These are phyloP conservation scores for Geotrichum candidum DNA, from an alignment of 1,139 yeast species.

Conservation along the genomic window DNA sequence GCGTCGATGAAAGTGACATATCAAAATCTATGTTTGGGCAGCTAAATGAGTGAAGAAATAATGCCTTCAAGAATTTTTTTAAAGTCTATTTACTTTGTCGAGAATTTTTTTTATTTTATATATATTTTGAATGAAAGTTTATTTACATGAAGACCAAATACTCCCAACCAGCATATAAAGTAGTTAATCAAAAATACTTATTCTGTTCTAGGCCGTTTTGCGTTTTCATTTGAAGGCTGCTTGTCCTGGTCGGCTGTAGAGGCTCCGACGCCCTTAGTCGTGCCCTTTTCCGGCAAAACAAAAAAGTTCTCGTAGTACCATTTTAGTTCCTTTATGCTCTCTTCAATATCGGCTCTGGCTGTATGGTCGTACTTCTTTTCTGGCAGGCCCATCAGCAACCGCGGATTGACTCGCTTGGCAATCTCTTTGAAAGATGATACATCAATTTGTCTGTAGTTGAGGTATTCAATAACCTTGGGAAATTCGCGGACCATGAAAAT, in stretches of 20 bases:
- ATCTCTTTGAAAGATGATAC: slow-evolving; percentile 81
- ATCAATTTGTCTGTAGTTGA: slow-evolving; percentile 83
- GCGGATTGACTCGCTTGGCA: slow-evolving; percentile 69
- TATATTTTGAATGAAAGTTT: too few relatives aligned
- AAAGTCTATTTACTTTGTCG: too few relatives aligned
- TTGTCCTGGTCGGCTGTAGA: background rate
- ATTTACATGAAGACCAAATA: too few relatives aligned
- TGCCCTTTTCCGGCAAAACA: slow-evolving; percentile 18
- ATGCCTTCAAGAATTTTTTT: too few relatives aligned
- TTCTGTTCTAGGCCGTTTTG: background rate
- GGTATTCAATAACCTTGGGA: slow-evolving; percentile 55
- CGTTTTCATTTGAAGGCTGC: background rate
- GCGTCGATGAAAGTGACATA: too few relatives aligned
- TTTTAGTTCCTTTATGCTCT: slow-evolving; percentile 74
- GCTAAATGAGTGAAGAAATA: too few relatives aligned
- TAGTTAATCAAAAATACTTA: background rate
- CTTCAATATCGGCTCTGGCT: slow-evolving; percentile 80
- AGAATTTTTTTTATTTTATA: too few relatives aligned
- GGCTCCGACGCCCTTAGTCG: background rate
- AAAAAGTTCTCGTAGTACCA: slow-evolving; percentile 68
- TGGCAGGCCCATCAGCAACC: slow-evolving; percentile 53
- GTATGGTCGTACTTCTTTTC: slow-evolving; percentile 68
- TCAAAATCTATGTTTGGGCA: too few relatives aligned
- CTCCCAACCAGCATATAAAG: background rate
- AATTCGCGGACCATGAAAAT: slow-evolving; percentile 78